These are phyloP conservation scores for Parachaetomium inaequale DNA, from an alignment of 495 filamentous ascomycete genomes.

Conservation along the genomic window DNA sequence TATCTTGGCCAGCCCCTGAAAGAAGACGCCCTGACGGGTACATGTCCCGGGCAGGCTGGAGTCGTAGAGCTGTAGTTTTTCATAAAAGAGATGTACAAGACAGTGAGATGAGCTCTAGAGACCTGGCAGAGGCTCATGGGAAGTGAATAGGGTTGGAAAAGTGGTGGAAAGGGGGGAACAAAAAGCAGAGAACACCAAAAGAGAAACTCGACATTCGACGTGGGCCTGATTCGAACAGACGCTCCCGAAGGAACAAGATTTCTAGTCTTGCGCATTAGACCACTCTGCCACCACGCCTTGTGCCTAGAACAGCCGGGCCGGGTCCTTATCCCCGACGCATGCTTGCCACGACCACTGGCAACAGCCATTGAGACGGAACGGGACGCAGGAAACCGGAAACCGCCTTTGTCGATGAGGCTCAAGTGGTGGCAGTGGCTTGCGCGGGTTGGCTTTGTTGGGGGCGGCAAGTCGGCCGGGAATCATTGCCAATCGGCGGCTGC, in stretches of 20 bases:
- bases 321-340: neutral
- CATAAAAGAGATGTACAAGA: too few species aligned
- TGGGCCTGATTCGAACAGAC: constrained; percentile 18
- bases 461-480: neutral
- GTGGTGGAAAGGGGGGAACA: neutral
- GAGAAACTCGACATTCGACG: neutral
- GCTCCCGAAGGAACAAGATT: constrained; percentile 15
- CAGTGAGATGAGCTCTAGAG: neutral
- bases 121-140: neutral
- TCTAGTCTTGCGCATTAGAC: constrained; percentile 15
- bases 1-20: too few species aligned
- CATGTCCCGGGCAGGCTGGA: too few species aligned
- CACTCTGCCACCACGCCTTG: constrained; percentile 16
- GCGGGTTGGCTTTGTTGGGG: neutral
- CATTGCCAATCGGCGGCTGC: too few species aligned
- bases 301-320: neutral
- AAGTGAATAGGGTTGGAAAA: too few species aligned
- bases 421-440: neutral
- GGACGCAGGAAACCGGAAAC: too few species aligned
- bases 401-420: neutral
- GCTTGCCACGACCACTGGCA: too few species aligned
- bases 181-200: neutral
- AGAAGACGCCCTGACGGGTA: too few species aligned
- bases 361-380: too few species aligned
- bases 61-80: too few species aligned